These are phyloP conservation scores for Apiotrichum brassicae DNA, from an alignment of 1,284 basidiomycete species.

Conservation along the genomic window DNA sequence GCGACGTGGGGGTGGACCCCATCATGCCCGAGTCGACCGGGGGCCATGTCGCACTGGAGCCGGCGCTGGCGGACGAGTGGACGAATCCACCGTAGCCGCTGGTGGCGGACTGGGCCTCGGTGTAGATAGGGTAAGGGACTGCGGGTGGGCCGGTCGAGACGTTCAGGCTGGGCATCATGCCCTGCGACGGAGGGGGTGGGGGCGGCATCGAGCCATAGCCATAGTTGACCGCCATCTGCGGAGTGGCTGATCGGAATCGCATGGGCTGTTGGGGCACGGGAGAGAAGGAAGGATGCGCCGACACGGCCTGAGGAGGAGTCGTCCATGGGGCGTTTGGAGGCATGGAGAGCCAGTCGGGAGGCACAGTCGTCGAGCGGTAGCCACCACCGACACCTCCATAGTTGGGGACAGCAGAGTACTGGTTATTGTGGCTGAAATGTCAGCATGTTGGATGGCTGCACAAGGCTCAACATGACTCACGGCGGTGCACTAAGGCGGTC, in stretches of 20 bases:
- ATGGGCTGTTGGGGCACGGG: conserved; percentile 13
- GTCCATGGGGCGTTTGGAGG: conserved; percentile 13
- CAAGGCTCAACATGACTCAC: too few species aligned
- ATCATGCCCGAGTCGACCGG: neutral
- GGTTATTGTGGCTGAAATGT: conserved; percentile 1
- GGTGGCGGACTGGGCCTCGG: neutral
- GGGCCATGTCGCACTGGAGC: too few species aligned
- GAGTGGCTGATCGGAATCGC: conserved; percentile 19
- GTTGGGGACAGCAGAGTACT: conserved; percentile 4
- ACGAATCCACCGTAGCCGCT: neutral
- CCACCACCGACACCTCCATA: conserved; percentile 2
- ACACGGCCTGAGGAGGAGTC: neutral
- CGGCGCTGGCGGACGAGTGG: neutral
- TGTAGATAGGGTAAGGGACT: conserved; percentile 1
- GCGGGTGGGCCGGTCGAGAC: neutral
- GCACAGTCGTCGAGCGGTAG: conserved; percentile 21
- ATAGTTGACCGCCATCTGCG: conserved; percentile 13
- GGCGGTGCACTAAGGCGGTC: conserved; percentile 16
- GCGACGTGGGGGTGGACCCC: neutral
- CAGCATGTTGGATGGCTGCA: too few species aligned
- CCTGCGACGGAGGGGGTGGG: conserved; percentile 10
- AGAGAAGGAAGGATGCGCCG: conserved; percentile 12
- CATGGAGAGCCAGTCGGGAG: conserved; percentile 22
- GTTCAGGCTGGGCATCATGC: neutral
- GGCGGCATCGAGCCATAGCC: conserved; percentile 18